Conservation (phyloP, 2,329 filamentous ascomycete genomes). For the Sclerotinia subarctica region DNA sequence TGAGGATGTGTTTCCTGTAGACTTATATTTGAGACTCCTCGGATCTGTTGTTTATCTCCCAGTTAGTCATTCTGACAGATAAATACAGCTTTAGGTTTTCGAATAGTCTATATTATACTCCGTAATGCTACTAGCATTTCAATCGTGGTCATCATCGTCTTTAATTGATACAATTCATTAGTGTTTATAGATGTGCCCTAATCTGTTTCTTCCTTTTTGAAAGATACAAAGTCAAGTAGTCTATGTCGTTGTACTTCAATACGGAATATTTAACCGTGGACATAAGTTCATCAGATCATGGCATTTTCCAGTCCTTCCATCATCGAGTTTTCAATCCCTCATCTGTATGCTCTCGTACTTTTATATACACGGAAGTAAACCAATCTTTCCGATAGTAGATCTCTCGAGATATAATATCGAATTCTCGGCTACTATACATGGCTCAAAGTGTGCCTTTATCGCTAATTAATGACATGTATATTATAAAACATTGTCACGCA, state of each 20-base stretch:
- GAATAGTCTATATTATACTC: no score
- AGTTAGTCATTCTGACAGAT: neutral
- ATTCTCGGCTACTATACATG: neutral
- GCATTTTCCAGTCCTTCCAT: neutral
- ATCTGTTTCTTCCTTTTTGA: neutral
- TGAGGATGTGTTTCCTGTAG: no score
- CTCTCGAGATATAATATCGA: neutral
- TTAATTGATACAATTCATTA: neutral
- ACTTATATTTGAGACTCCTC: no score
- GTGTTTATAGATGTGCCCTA: neutral
- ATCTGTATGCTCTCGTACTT: neutral
- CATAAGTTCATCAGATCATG: neutral
- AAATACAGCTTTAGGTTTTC: neutral
- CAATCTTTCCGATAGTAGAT: neutral
- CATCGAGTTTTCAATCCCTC: neutral
- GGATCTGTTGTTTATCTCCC: no score
- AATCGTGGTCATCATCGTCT: neutral
- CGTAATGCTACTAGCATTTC: neutral
- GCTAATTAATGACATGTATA: neutral
- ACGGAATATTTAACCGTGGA: neutral
- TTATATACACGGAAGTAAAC: neutral
- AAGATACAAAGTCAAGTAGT: neutral
- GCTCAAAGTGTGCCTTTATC: neutral
- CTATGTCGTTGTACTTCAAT: neutral
- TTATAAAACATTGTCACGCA: neutral